phyloP scores from a whole-genome alignment of 163 green algal genomes.

The Scenedesmus sp. region DNA sequence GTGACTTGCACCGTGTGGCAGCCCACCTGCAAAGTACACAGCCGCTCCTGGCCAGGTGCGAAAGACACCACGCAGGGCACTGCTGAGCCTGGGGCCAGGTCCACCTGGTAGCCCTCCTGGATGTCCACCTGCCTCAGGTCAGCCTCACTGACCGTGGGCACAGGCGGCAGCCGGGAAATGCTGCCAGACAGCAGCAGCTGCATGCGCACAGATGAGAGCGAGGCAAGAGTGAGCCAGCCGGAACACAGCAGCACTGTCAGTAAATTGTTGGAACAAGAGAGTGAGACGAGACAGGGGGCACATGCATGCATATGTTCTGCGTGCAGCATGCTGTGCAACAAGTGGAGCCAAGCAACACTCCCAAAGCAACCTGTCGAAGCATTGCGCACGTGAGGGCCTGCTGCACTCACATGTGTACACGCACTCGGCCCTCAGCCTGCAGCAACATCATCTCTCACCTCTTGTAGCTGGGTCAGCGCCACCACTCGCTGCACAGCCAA shows the following conservation, averaged over 20 bases:
- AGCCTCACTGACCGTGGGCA: constrained; percentile 43
- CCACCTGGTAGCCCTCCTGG: constrained; percentile 56
- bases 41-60: constrained; percentile 76
- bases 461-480: constrained; percentile 73
- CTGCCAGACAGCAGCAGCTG: constrained; percentile 42
- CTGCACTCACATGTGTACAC: not conserved
- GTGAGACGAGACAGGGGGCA: no score
- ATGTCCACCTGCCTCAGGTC: constrained; percentile 58
- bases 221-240: not conserved
- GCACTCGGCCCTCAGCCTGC: not conserved
- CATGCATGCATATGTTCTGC: not conserved
- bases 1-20: not conserved
- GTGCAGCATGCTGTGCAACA: not conserved
- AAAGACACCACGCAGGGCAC: constrained; percentile 88
- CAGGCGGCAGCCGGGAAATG: constrained; percentile 15
- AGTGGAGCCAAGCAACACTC: not conserved
- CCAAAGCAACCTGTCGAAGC: not conserved
- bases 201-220: not conserved
- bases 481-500: constrained; percentile 76
- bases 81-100: constrained; percentile 50
- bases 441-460: constrained; percentile 64
- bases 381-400: not conserved
- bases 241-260: not conserved
- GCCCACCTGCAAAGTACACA: constrained; percentile 76
- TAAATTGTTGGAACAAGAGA: no score